A percentile compares a stretch with the other conserved stretches of the same genome.
Conservation (phyloP, 208 protist species). For the Naegleria gruberi region DNA sequence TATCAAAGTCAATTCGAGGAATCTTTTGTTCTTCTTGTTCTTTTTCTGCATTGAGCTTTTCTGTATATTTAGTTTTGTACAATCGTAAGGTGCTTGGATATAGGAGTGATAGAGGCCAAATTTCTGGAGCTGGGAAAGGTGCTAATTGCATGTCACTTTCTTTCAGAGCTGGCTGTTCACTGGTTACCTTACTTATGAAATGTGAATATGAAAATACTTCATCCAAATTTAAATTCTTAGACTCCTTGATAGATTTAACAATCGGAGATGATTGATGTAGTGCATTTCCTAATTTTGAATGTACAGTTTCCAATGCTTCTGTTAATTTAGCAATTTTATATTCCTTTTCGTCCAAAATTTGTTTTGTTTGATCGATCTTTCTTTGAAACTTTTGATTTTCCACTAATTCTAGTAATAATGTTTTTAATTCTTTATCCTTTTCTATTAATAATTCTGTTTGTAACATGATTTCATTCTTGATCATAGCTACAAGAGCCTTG, state of each 20-base stretch:
- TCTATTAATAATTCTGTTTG: background rate
- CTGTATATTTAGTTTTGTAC: background rate
- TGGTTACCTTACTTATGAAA: background rate
- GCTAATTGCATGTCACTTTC: background rate
- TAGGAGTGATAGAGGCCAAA: background rate
- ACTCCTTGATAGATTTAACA: background rate
- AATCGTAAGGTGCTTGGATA: background rate
- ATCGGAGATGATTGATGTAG: background rate
- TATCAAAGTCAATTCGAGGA: background rate
- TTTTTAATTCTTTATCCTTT: conserved; percentile 7
- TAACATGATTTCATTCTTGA: background rate
- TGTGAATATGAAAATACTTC: background rate
- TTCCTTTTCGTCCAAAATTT: background rate
- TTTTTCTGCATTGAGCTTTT: background rate
- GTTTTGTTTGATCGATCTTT: background rate
- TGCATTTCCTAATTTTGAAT: background rate
- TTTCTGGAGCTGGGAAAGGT: background rate
- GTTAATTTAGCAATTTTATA: background rate
- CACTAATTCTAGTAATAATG: background rate
- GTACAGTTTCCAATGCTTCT: background rate
- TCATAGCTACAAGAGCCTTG: background rate
- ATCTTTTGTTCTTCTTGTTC: background rate
- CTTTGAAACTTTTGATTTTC: background rate
- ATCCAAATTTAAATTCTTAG: background rate
- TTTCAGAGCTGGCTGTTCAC: background rate